These are phyloP conservation scores for Calonectria ilicicola DNA, from an alignment of 2,329 filamentous ascomycete genomes.

Conservation along the genomic window DNA sequence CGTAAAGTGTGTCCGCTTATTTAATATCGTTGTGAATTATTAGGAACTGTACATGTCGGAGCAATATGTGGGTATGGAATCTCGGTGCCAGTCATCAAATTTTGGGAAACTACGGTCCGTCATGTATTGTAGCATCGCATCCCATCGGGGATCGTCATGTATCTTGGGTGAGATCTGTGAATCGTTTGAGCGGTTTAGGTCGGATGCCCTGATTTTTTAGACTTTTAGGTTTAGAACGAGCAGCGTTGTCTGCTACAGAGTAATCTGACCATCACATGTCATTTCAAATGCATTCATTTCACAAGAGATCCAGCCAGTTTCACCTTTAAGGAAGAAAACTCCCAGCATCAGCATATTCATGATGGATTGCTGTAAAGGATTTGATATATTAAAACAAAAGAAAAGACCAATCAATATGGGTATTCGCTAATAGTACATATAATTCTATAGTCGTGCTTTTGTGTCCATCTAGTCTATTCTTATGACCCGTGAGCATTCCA, in stretches of 20 bases:
- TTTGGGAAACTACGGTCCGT: not conserved
- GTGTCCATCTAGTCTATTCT: too few species aligned
- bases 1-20: not conserved
- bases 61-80: not conserved
- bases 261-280: not conserved
- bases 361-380: too few species aligned
- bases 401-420: too few species aligned
- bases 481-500: too few species aligned
- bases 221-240: not conserved
- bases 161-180: not conserved
- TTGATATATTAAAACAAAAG: too few species aligned
- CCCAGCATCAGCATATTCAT: too few species aligned
- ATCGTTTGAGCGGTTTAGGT: too few species aligned
- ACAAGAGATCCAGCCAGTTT: too few species aligned
- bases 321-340: too few species aligned
- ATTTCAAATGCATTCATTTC: not conserved
- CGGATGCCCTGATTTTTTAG: not conserved
- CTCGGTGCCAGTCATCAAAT: not conserved
- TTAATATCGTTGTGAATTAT: not conserved
- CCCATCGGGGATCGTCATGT: not conserved
- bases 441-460: too few species aligned
- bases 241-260: not conserved
- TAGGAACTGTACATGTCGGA: not conserved
- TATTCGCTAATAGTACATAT: too few species aligned
- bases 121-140: not conserved